Evolutionary conservation across 352 stramenopile species (phyloP), one percentile per base, ranked within the genome.

Genomic region (Nothophytophthora sp.): DNA sequence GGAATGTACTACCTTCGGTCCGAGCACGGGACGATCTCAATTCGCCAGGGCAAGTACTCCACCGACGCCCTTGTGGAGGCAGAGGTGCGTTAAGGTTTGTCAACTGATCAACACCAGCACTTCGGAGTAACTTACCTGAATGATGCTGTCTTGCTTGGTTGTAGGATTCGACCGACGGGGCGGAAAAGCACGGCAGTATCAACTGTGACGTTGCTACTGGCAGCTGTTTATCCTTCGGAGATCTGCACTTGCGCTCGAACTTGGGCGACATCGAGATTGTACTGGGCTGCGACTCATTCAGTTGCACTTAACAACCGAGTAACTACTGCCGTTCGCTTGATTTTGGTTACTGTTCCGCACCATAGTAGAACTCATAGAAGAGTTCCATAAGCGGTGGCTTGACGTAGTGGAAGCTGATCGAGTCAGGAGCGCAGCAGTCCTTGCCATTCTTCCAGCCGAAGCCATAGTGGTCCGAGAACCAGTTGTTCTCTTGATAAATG

Each of bases 401-500:
- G 47, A 95, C 68, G 48, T 95, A 95, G 63, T 95, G 85, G 60
- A 93, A 95, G 38, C 55, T 88, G 37, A 95, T 80, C 16, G 71
- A 78, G 60, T 93, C 82, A 0, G 82, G 81, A 8, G 85, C 82
- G 40, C 76, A 90, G 66, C 83, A 93, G 24, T 78, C 68, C 28
- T 84, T 67, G 38, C 73, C 85, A 46, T 86, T 92, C 55, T 88
- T 76, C 81, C 81, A 92, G 35, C 81, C 81, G 50, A 95, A 82
- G 9, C 82, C 81, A 30, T 76, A 52, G 41, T 92, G 82, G 55
- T 95, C 83, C 47, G 82, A 91, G 57, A 92, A 95, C 85, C 85
- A 95, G 59, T 95, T 95, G 62, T 89, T 91, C 56, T 92, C 82
- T 22, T 92, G 67, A 50, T 90, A 90, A 51, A 92, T 87, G 5